phyloP scores from a whole-genome alignment of 2,329 filamentous ascomycete species.

The Pseudogymnoascus sp. region DNA sequence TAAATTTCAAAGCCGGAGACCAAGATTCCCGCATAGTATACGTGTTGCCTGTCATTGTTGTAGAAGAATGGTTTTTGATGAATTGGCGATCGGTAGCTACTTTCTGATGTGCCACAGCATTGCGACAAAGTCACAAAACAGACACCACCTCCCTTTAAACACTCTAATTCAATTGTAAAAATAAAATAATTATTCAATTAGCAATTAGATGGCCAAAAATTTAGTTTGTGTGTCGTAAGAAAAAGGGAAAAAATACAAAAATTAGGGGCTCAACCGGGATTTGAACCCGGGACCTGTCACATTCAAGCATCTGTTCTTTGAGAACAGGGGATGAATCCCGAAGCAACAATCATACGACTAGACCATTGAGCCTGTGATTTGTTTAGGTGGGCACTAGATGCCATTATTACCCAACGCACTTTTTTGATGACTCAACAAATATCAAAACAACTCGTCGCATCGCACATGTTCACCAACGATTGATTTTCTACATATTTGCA shows the following conservation, averaged over 20 bases:
- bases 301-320: constrained; percentile 23
- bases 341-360: constrained; percentile 38
- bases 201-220: neutral
- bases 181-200: neutral
- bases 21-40: neutral
- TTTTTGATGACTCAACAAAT: neutral
- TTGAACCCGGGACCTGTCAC: constrained; percentile 36
- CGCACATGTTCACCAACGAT: neutral
- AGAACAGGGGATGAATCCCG: constrained; percentile 28
- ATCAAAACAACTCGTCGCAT: neutral
- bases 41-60: neutral
- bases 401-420: neutral
- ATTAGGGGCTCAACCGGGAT: constrained; percentile 31
- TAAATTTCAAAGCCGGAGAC: neutral
- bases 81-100: neutral
- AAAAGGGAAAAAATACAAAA: neutral
- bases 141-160: neutral
- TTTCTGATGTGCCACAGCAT: neutral
- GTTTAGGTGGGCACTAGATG: neutral
- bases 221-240: neutral
- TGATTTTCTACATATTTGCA: neutral
- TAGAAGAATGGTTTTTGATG: neutral
- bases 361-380: constrained; percentile 29
- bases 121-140: neutral
- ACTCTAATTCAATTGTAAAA: neutral